Percentiles rank a stretch among this genome's conserved stretches.
phyloP scores from a whole-genome alignment of 345 rosid species.

The Schrenkiella parvula region DNA sequence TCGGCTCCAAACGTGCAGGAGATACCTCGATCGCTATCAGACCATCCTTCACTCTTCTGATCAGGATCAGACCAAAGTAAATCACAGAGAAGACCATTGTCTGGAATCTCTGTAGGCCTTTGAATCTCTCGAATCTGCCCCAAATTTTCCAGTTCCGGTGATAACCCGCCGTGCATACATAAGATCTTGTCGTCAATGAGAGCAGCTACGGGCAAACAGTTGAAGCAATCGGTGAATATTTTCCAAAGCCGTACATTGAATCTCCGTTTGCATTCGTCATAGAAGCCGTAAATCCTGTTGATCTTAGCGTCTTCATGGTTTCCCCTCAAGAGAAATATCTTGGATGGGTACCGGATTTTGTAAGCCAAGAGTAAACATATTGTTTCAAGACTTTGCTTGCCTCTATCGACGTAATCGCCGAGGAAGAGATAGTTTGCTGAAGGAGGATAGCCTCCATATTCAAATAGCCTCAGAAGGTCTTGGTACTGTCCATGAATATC shows the following conservation, averaged over 20 bases:
- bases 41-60: conserved; percentile 66
- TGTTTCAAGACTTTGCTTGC: conserved; percentile 96
- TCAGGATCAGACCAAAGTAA: conserved; percentile 99
- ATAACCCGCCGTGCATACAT: conserved; percentile 98
- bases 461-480: conserved; percentile 85
- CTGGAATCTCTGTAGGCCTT: conserved; percentile 93
- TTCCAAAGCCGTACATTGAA: conserved; percentile 96
- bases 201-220: conserved; percentile 90
- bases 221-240: conserved; percentile 89
- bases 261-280: conserved; percentile 96
- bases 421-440: conserved; percentile 86
- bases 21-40: conserved; percentile 84
- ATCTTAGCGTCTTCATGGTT: conserved; percentile 99
- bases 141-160: conserved; percentile 69
- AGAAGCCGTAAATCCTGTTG: conserved; percentile 91
- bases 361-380: conserved; percentile 94
- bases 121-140: conserved; percentile 71
- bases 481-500: conserved; percentile 95
- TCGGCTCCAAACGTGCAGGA: conserved; percentile 93
- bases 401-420: conserved; percentile 96
- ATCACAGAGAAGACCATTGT: conserved; percentile 88
- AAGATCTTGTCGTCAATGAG: conserved; percentile 83
- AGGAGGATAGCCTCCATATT: conserved; percentile 90
- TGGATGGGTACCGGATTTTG: conserved; percentile 79
- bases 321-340: conserved; percentile 74